Conservation (phyloP, 1,284 basidiomycete genomes). For the Puccinia horiana region DNA sequence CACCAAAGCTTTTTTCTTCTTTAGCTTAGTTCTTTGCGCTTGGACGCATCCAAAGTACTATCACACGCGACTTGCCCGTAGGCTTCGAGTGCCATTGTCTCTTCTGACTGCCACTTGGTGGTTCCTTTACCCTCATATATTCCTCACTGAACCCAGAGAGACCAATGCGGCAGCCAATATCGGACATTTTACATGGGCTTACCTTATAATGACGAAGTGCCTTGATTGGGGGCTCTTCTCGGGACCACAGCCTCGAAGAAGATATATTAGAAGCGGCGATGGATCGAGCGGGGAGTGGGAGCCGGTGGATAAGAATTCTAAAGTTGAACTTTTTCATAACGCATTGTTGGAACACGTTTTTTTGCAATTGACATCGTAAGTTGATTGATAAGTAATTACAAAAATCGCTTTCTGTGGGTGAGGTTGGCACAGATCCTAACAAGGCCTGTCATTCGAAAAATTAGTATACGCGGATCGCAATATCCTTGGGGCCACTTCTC, state of each 20-base stretch:
- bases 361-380: conserved; percentile 16
- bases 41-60: conserved; percentile 36
- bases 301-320: neutral
- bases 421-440: neutral
- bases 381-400: neutral
- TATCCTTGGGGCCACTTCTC: conserved; percentile 37
- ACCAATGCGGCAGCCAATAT: conserved; percentile 12
- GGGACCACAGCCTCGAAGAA: conserved; percentile 13
- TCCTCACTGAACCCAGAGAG: neutral
- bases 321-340: neutral
- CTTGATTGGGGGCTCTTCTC: conserved; percentile 33
- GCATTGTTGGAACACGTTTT: conserved; percentile 9
- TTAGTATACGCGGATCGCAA: conserved; percentile 28
- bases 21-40: conserved; percentile 29
- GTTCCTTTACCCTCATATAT: conserved; percentile 4
- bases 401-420: neutral
- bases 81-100: neutral
- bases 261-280: neutral
- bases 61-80: conserved; percentile 9
- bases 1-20: conserved; percentile 10
- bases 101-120: conserved; percentile 18
- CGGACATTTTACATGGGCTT: conserved; percentile 10
- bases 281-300: neutral
- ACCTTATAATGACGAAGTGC: conserved; percentile 17
- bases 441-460: neutral